Evolutionary conservation across 768 basidiomycete genomes (phyloP).

Genomic region (Gymnopilus junonius): DNA sequence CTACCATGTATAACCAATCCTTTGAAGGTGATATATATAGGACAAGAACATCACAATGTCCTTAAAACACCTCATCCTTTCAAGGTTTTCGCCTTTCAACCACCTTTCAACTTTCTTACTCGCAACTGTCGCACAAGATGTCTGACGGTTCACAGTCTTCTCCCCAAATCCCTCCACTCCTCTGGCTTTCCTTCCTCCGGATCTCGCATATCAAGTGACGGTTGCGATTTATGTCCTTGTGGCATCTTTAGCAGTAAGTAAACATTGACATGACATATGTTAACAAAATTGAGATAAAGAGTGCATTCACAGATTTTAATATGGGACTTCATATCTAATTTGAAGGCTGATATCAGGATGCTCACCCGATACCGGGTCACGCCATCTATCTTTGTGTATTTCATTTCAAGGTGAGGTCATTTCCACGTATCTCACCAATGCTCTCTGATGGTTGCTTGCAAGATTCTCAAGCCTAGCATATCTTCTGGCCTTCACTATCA

Average conservation of each 20-base stretch:
- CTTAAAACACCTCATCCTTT: background rate
- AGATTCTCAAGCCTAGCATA: conserved; percentile 10
- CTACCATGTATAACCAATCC: background rate
- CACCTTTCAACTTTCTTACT: background rate
- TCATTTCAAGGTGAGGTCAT: conserved; percentile 14
- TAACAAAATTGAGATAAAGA: background rate
- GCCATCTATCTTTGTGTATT: conserved; percentile 26
- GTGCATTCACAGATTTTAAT: conserved; percentile 22
- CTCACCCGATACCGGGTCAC: conserved; percentile 20
- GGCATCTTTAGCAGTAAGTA: conserved; percentile 18
- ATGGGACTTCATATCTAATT: conserved; percentile 33
- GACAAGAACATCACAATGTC: background rate
- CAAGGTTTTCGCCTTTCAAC: background rate
- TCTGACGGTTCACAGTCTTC: background rate
- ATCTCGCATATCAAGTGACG: conserved; percentile 28
- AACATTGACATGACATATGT: background rate
- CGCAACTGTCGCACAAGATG: background rate
- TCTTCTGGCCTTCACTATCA: conserved; percentile 10
- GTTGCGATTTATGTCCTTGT: conserved; percentile 31
- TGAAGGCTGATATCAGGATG: conserved; percentile 24
- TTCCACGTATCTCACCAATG: background rate
- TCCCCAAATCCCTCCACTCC: conserved; percentile 33
- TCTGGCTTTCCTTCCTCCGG: conserved; percentile 33
- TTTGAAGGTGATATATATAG: background rate
- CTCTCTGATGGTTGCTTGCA: background rate